A percentile compares a stretch with the other conserved stretches of the same genome.
Conservation (phyloP, 306 rosid species). For the Castanopsis chinensis region DNA sequence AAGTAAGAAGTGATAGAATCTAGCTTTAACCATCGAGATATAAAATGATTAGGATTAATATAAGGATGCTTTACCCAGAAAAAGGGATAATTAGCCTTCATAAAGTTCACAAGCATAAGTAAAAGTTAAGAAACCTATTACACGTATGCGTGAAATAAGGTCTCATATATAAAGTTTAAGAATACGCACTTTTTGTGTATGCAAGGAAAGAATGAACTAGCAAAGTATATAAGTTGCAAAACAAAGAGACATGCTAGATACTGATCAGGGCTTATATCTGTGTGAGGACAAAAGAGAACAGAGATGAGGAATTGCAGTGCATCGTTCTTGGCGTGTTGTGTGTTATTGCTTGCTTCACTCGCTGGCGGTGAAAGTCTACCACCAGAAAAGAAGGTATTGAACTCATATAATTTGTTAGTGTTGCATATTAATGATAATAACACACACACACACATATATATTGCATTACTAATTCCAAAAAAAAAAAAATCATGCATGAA, state of each 20-base stretch:
- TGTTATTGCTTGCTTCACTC: constrained; percentile 32
- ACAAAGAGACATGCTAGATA: neutral
- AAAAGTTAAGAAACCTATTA: constrained; percentile 34
- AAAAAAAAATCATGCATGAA: neutral
- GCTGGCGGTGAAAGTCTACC: constrained; percentile 36
- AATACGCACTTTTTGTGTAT: constrained; percentile 39
- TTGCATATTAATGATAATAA: no score
- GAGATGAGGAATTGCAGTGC: constrained; percentile 11
- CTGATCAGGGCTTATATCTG: neutral
- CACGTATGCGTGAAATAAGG: neutral
- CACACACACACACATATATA: no score
- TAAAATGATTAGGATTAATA: constrained; percentile 7
- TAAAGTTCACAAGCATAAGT: constrained; percentile 32
- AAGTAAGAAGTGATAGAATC: constrained; percentile 15
- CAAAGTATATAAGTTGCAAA: neutral
- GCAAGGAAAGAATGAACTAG: constrained; percentile 51
- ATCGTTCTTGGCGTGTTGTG: constrained; percentile 20
- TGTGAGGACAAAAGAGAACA: constrained; percentile 14
- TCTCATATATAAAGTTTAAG: constrained; percentile 3
- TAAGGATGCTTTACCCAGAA: constrained; percentile 41
- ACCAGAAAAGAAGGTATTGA: constrained; percentile 43
- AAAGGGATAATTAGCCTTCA: constrained; percentile 7
- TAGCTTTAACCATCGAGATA: constrained; percentile 19
- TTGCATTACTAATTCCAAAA: no score
- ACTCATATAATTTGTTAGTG: neutral